Base-by-base conservation (phyloP, 306 rosid genomes). In the Rosa multiflora region DNA sequence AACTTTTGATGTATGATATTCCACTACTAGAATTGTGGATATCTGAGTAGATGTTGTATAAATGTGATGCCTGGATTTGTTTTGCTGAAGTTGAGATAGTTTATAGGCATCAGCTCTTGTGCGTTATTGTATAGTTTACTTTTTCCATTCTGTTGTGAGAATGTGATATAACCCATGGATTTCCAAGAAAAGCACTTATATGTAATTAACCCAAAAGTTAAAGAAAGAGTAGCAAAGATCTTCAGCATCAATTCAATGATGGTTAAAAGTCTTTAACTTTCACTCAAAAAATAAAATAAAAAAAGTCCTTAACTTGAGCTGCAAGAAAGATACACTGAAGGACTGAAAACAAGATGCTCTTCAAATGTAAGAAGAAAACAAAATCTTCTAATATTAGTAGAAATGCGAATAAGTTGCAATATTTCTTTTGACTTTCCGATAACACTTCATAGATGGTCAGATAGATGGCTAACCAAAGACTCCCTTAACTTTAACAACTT, bases 1-100 rank as follows among this genome's bases (percentile, higher is more conserved):
- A 75, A 67, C 64, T 80, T 70, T 75, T 15, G 71, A 73, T 64
- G 79, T 82, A 72, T 48, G 76, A 70, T 66, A 48, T 83, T 72
- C 75, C 51, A 72, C 29, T 32, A 43, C 21, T 26, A 52, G 59
- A 23, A 13, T 13, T 29, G 72, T 11, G 79, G 48, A 63, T 63
- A 18, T 63, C 72, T 63, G 72, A 29, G 26, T 75, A 7, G 18
- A 61, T 58, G 67, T 26, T 70, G 37, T 59, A 40, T 73, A 77
- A 53, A 42, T 73, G 21, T 67, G 76, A 56, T 43, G 18, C 67
- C 21, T 59, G 40, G 42, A 23, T 72, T 23, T 78, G 56, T 43
- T 64, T 26, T 8, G 56, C 23, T 44, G 37, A 29, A 48, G 72
- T 3, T 11, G 59, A 75, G 35, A 46, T 44, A 10, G 70, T 61